Evolutionary conservation across 1,284 basidiomycete species (phyloP).

Genomic region (Cryptococcus sp.): DNA sequence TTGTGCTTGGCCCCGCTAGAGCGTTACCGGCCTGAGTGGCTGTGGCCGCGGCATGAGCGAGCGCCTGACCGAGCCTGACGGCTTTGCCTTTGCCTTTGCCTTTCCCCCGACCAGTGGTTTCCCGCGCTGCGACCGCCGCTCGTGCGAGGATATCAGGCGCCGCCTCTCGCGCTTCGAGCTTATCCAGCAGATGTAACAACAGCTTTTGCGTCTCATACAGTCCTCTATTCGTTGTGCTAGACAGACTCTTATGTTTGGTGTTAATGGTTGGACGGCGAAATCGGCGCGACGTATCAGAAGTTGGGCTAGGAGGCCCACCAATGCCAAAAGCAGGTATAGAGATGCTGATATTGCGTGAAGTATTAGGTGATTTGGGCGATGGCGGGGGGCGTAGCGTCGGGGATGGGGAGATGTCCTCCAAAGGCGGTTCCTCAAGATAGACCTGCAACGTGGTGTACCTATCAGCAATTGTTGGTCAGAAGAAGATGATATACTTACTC

Average conservation of each 20-base stretch:
- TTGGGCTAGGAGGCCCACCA: constrained; percentile 7
- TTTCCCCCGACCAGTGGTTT: constrained; percentile 12
- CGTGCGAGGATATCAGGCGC: constrained; percentile 42
- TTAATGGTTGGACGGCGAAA: constrained; percentile 27
- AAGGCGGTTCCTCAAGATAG: constrained; percentile 15
- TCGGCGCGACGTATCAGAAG: constrained; percentile 13
- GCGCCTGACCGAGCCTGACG: constrained; percentile 27
- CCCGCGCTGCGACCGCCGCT: constrained; percentile 29
- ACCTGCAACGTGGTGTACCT: constrained; percentile 11
- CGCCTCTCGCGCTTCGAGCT: constrained; percentile 32
- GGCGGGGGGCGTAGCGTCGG: constrained; percentile 16
- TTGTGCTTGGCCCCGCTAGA: constrained; percentile 7
- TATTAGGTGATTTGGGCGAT: constrained; percentile 21
- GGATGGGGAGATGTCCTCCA: constrained; percentile 21
- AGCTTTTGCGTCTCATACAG: constrained; percentile 48
- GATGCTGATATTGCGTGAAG: constrained; percentile 10
- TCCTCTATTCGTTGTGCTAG: constrained; percentile 22
- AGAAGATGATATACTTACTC: constrained; percentile 7
- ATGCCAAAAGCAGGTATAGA: neutral
- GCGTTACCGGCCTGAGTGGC: constrained; percentile 2
- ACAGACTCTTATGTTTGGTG: constrained; percentile 12
- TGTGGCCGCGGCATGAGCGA: constrained; percentile 19
- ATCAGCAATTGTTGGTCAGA: neutral
- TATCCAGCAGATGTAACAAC: constrained; percentile 40
- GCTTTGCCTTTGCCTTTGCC: constrained; percentile 25